These are phyloP conservation scores for Nitzschia palea DNA, from an alignment of 108 stramenopile species.

Conservation along the genomic window DNA sequence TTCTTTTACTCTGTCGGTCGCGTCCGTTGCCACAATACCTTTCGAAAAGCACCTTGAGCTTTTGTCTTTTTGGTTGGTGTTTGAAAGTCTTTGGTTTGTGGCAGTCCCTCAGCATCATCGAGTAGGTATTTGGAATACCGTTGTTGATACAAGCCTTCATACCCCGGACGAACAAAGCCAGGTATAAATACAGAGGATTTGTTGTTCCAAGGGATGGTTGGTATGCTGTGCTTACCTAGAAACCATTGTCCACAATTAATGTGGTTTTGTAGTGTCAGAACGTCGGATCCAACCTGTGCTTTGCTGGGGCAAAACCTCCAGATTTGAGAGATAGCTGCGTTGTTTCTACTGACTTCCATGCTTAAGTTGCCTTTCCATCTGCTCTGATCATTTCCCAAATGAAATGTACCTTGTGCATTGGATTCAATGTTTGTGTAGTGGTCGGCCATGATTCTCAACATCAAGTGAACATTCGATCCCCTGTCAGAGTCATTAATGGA, in stretches of 20 bases:
- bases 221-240: not conserved
- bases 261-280: constrained; percentile 1
- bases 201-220: not conserved
- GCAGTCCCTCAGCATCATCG: not conserved
- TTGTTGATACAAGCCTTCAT: not conserved
- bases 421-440: constrained; percentile 14
- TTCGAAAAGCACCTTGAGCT: not conserved
- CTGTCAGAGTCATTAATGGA: not conserved
- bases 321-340: not conserved
- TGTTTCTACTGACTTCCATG: not conserved
- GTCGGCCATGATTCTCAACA: constrained; percentile 11
- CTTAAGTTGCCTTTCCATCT: not conserved
- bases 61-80: not conserved
- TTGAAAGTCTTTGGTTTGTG: not conserved
- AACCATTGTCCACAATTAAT: constrained; percentile 23
- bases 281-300: not conserved
- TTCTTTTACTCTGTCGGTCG: not conserved
- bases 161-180: not conserved
- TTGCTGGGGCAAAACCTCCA: not conserved
- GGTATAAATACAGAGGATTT: not conserved
- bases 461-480: constrained; percentile 13
- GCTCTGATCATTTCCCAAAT: constrained; percentile 12
- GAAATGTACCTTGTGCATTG: constrained; percentile 13
- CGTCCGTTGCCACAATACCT: not conserved
- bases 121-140: not conserved